Evolutionary conservation across 176 grass and related monocot genomes (phyloP), one percentile per base, ranked within the genome.

Genomic region (Stipa capillata): DNA sequence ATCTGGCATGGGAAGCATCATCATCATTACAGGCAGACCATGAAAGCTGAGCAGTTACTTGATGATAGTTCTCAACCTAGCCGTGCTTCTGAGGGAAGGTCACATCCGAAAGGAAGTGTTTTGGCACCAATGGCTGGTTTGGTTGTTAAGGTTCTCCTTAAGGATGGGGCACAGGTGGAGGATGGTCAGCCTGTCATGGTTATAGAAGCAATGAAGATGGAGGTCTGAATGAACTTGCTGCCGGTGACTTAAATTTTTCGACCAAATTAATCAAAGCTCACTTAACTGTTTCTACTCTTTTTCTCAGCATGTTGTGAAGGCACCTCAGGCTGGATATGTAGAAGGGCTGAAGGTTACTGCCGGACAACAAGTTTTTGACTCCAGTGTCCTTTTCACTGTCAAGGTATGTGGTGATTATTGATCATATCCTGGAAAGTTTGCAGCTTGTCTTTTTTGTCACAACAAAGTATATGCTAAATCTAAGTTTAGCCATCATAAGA

Each of bases 121-220:
- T 78, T 98, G 67, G 95, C 95, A n/a, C 95, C 95, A 18, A 98
- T 98, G 92, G 91, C 92, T 12, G 95, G 95, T 83, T 85, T 98
- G 80, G 88, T 98, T 25, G 83, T 94, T n/a, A 98, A 98, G 65
- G 85, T 98, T 72, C 71, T 98, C 76, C 76, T 87, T 44, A 78
- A 94, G 80, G 87, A 98, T 72, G 92, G 95, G 27, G 85, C 85
- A 41, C 76, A 27, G 5, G 85, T 98, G 81, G 87, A 94, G 63
- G 85, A 82, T 64, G 87, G 83, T 17, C 89, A 98, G 27, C 92
- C 95, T 79, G 65, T 94, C 65, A 83, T 98, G 87, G 95, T 98
- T 66, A 93, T 98, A 28, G 95, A 98, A 89, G 92, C 95, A 78
- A 98, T 98, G 95, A 98, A 98, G 76, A 94, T 98, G 95, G 95